These are phyloP conservation scores for Coniochaeta sp. DNA, from an alignment of 2,329 filamentous ascomycete species.

Conservation along the genomic window DNA sequence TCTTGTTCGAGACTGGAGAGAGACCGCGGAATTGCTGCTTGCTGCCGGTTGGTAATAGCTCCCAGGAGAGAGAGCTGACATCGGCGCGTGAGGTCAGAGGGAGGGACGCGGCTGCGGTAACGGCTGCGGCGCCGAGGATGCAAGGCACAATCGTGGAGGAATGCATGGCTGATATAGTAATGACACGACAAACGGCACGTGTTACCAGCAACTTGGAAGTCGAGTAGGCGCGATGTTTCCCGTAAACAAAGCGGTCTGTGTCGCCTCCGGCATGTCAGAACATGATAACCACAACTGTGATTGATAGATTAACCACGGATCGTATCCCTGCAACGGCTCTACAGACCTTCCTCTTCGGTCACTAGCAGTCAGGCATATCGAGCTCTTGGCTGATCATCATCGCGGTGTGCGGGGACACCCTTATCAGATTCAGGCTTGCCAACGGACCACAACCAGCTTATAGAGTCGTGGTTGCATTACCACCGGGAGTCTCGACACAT, in stretches of 20 bases:
- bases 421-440: no score
- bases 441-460: no score
- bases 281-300: neutral
- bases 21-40: constrained; percentile 22
- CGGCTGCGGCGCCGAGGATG: neutral
- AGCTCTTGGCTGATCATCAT: no score
- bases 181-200: no score
- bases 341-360: neutral
- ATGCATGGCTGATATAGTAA: neutral
- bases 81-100: neutral
- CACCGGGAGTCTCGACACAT: no score
- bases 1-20: constrained; percentile 18
- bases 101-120: neutral
- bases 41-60: constrained; percentile 16
- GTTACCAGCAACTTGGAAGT: no score
- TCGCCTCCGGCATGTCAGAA: neutral
- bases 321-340: neutral
- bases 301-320: neutral
- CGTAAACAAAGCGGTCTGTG: no score
- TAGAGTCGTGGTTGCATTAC: no score
- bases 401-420: no score
- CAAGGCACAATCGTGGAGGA: neutral
- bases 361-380: neutral
- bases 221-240: no score
- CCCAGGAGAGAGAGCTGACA: constrained; percentile 11